These are phyloP conservation scores for Cardamine chenopodiifolia DNA, from an alignment of 345 rosid species.

Conservation along the genomic window DNA sequence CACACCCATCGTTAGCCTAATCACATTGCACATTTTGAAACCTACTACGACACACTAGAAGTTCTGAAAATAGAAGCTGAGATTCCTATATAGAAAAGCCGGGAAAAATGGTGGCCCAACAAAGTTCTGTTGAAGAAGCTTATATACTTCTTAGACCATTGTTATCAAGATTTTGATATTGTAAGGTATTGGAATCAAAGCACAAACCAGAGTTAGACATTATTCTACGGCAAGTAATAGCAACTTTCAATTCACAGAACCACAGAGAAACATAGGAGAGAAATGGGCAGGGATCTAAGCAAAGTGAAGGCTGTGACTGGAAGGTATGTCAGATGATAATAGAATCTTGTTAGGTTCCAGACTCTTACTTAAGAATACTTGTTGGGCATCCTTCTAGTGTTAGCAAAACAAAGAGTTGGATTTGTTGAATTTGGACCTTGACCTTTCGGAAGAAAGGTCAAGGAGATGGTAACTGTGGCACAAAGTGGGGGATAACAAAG, in stretches of 20 bases:
- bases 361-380: conserved; percentile 13
- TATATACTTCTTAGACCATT: conserved; percentile 16
- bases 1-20: conserved; percentile 32
- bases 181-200: conserved; percentile 12
- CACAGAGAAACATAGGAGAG: conserved; percentile 2
- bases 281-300: conserved; percentile 21
- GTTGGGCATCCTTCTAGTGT: conserved; percentile 14
- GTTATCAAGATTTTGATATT: conserved; percentile 16
- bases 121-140: conserved; percentile 15
- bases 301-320: conserved; percentile 21
- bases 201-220: conserved; percentile 16
- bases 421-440: conserved; percentile 12
- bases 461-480: conserved; percentile 23
- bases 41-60: conserved; percentile 20
- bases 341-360: conserved; percentile 4
- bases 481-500: conserved; percentile 13
- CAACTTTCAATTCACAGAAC: not conserved
- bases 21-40: conserved; percentile 21
- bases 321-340: conserved; percentile 12
- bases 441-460: conserved; percentile 32
- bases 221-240: not conserved
- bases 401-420: conserved; percentile 9
- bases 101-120: conserved; percentile 18
- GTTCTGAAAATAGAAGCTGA: conserved; percentile 25
- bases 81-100: not conserved